Conservation (phyloP, 768 basidiomycete genomes). For the Lentinula edodes region DNA sequence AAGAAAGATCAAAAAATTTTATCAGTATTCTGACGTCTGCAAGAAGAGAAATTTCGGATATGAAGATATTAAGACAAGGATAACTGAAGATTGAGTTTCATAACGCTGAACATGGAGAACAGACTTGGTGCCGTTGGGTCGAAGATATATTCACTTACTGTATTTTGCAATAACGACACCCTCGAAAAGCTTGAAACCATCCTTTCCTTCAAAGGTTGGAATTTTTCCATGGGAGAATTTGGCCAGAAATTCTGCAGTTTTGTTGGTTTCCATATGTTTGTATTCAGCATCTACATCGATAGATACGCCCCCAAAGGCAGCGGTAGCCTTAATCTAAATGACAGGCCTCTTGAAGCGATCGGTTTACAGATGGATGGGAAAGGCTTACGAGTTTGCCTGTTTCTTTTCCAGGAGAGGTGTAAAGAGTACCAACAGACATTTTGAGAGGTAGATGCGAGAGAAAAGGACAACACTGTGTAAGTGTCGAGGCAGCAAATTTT, state of each 20-base stretch:
- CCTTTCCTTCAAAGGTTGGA: slow-evolving; percentile 70
- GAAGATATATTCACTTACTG: slow-evolving; percentile 50
- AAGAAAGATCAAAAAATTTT: slow-evolving; percentile 9
- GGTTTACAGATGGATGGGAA: slow-evolving; percentile 6
- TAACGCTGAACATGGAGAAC: slow-evolving; percentile 29
- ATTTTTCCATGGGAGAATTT: slow-evolving; percentile 81
- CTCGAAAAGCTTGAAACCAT: slow-evolving; percentile 81
- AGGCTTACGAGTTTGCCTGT: slow-evolving; percentile 45
- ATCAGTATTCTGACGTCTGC: slow-evolving; percentile 11
- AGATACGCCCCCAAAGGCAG: slow-evolving; percentile 54
- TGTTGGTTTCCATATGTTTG: slow-evolving; percentile 61
- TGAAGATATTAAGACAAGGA: slow-evolving; percentile 69
- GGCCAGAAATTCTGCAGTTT: slow-evolving; percentile 58
- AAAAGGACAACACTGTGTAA: slow-evolving; percentile 1
- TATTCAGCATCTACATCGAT: slow-evolving; percentile 47
- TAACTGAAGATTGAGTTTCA: slow-evolving; percentile 46
- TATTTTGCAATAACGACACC: slow-evolving; percentile 78
- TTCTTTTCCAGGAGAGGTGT: slow-evolving; percentile 36
- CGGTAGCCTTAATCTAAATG: slow-evolving; percentile 47
- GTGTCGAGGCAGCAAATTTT: not conserved
- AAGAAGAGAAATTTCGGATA: slow-evolving; percentile 19
- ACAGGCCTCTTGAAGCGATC: not conserved
- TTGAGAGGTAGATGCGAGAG: slow-evolving; percentile 14
- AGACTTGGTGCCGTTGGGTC: not conserved
- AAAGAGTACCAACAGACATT: slow-evolving; percentile 59